These are phyloP conservation scores for Dictyostelium discoideum DNA, from an alignment of 78 protist genomes.

Conservation along the genomic window DNA sequence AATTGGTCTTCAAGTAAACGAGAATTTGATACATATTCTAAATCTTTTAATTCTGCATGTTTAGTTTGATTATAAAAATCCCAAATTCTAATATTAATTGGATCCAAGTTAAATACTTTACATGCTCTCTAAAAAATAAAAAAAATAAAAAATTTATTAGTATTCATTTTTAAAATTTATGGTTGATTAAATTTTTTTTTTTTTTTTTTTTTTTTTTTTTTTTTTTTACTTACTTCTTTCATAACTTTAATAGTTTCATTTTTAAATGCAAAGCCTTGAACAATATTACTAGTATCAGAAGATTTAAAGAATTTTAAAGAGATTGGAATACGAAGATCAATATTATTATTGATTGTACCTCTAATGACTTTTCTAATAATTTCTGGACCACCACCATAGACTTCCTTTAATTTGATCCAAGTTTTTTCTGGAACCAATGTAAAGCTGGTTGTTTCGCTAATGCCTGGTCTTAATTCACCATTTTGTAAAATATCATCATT, in stretches of 20 bases:
- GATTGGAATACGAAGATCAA: neutral
- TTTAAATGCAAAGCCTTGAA: neutral
- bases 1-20: slow-evolving; percentile 42
- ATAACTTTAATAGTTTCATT: neutral
- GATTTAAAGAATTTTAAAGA: slow-evolving; percentile 2
- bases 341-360: neutral
- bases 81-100: slow-evolving; percentile 73
- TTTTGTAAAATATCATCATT: slow-evolving; percentile 4
- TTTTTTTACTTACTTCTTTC: neutral
- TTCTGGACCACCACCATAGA: slow-evolving; percentile 72
- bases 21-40: slow-evolving; percentile 20
- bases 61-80: slow-evolving; percentile 51
- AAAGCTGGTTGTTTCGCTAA: neutral
- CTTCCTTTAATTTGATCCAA: neutral
- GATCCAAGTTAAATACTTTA: slow-evolving; percentile 24
- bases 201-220: neutral
- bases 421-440: slow-evolving; percentile 10
- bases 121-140: slow-evolving; percentile 19
- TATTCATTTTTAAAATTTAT: neutral
- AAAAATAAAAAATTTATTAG: neutral
- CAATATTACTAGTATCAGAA: neutral
- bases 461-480: neutral
- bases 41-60: slow-evolving; percentile 31
- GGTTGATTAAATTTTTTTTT: no score
- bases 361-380: slow-evolving; percentile 14